These are phyloP conservation scores for Aspergillus unguis DNA, from an alignment of 2,329 filamentous ascomycete genomes.

Conservation along the genomic window DNA sequence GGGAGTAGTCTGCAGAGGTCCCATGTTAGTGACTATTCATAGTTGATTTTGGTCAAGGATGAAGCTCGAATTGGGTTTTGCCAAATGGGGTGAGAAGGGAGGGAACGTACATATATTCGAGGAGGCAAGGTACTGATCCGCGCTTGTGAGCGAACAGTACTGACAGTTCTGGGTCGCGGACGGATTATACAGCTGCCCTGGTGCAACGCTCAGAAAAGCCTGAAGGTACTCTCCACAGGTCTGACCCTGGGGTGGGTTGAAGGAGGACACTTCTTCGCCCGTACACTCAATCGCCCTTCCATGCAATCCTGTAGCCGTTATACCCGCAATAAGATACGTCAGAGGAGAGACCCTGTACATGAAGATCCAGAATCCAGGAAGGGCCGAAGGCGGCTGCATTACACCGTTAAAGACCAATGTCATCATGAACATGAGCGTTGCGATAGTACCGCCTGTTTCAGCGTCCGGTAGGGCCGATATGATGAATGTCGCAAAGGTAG, in stretches of 20 bases:
- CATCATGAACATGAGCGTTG: slow-evolving; percentile 70
- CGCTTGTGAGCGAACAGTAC: slow-evolving; percentile 42
- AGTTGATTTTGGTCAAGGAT: neutral
- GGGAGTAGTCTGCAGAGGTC: slow-evolving; percentile 42
- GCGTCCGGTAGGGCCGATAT: slow-evolving; percentile 73
- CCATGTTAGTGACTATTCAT: neutral
- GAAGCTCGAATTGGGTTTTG: neutral
- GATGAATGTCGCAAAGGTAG: slow-evolving; percentile 74
- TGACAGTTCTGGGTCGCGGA: slow-evolving; percentile 51
- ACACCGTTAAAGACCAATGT: slow-evolving; percentile 72
- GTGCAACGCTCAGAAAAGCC: slow-evolving; percentile 47
- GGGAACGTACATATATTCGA: slow-evolving; percentile 43
- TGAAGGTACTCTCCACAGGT: slow-evolving; percentile 61
- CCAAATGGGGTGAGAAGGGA: neutral
- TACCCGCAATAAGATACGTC: slow-evolving; percentile 72
- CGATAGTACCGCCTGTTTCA: slow-evolving; percentile 72
- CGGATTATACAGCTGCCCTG: slow-evolving; percentile 55
- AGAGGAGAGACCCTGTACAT: slow-evolving; percentile 82
- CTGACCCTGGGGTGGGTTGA: slow-evolving; percentile 57
- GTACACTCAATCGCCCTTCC: slow-evolving; percentile 65
- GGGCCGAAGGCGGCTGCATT: slow-evolving; percentile 58
- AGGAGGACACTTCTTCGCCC: slow-evolving; percentile 64
- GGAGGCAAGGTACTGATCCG: slow-evolving; percentile 41
- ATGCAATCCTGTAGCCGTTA: slow-evolving; percentile 68
- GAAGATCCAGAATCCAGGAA: slow-evolving; percentile 78